phyloP scores from a whole-genome alignment of 148 eudicot genomes.

The Fagopyrum tataricum region DNA sequence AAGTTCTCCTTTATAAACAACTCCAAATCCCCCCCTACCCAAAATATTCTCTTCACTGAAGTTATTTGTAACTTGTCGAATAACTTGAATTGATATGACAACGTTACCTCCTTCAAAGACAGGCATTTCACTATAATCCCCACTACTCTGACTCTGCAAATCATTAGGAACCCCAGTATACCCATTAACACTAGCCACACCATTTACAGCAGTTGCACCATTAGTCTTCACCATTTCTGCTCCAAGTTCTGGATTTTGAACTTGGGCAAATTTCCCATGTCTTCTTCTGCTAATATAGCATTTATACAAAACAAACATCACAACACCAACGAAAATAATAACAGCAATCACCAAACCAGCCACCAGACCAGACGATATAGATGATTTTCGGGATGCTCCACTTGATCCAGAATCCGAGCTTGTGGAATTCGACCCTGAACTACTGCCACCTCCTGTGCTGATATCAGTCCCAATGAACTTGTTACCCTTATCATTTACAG shows the following conservation, averaged over 20 bases:
- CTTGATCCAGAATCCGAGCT: not conserved
- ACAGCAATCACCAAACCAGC: slow-evolving; percentile 30
- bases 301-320: slow-evolving; percentile 21
- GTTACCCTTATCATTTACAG: slow-evolving; percentile 33
- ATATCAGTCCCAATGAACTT: slow-evolving; percentile 31
- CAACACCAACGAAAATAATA: slow-evolving; percentile 16
- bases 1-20: slow-evolving; percentile 62
- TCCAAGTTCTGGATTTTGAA: slow-evolving; percentile 18
- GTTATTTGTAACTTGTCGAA: slow-evolving; percentile 56
- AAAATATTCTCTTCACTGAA: slow-evolving; percentile 48
- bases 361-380: slow-evolving; percentile 26
- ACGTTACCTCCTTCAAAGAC: slow-evolving; percentile 43
- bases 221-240: slow-evolving; percentile 21
- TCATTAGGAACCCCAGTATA: slow-evolving; percentile 29
- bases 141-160: slow-evolving; percentile 32
- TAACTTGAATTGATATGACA: slow-evolving; percentile 43
- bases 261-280: slow-evolving; percentile 18
- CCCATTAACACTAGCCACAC: slow-evolving; percentile 17
- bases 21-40: slow-evolving; percentile 79
- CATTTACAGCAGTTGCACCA: not conserved
- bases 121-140: slow-evolving; percentile 35
- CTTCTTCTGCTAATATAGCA: slow-evolving; percentile 15
- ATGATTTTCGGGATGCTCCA: slow-evolving; percentile 13
- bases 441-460: not conserved
- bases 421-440: slow-evolving; percentile 8